A percentile compares a stretch with the other conserved stretches of the same genome.
phyloP scores from a whole-genome alignment of 164 flowering plant genomes.

The Annona squamosa region DNA sequence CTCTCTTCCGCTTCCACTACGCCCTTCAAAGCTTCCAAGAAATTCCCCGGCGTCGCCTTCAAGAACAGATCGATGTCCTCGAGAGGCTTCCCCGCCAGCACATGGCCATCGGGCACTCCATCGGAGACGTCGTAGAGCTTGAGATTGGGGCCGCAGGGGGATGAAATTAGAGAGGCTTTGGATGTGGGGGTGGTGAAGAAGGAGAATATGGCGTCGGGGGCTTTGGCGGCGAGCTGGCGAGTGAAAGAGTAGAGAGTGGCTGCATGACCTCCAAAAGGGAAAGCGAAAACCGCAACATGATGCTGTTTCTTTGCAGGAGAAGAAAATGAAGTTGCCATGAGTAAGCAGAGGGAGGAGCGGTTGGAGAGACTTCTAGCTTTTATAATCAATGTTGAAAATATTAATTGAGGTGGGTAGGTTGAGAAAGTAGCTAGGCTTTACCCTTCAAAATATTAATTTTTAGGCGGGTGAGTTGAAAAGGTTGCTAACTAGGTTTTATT shows the following conservation, averaged over 20 bases:
- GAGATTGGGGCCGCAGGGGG: conserved; percentile 7
- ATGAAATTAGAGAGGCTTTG: conserved; percentile 8
- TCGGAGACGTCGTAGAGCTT: conserved; percentile 21
- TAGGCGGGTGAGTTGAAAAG: too few species aligned
- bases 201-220: conserved; percentile 37
- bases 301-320: too few species aligned
- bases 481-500: too few species aligned
- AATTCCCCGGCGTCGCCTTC: conserved; percentile 26
- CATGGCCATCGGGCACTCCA: conserved; percentile 27
- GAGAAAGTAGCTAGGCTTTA: too few species aligned
- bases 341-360: too few species aligned
- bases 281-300: conserved; percentile 8
- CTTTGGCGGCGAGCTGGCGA: conserved; percentile 26
- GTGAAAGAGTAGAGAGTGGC: conserved; percentile 33
- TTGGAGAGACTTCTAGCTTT: too few species aligned
- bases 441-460: too few species aligned
- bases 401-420: too few species aligned
- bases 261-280: conserved; percentile 40
- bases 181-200: conserved; percentile 45
- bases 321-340: too few species aligned
- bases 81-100: conserved; percentile 7
- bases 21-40: conserved; percentile 16
- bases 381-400: too few species aligned
- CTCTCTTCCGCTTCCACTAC: conserved; percentile 14
- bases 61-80: conserved; percentile 30